Evolutionary conservation across 805 yeast genomes (phyloP), one percentile per base, ranked within the genome.

Genomic region (Candida sakaeoensis): DNA sequence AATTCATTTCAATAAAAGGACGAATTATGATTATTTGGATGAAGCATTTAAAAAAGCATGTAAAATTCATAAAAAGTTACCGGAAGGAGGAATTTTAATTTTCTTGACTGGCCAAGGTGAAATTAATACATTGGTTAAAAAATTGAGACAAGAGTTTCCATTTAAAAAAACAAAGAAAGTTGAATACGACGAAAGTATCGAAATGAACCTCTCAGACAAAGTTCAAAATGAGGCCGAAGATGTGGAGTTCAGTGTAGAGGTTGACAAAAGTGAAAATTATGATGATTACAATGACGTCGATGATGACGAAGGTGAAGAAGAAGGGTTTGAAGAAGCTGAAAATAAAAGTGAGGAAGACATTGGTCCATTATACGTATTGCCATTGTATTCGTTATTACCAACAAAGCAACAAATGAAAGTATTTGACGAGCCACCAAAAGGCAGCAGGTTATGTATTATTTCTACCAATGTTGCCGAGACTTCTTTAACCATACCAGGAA

Each of bases 401-500:
- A 89, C 98, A 0, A 78, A 77, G 34, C 95, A 93, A 54, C 99
- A 93, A 64, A 81, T 93, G 89, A 85, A 81, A 55, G 95, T 93
- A 2, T 93, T 93, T 56, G 77, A 85, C 41, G 68, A 71, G 0
- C 95, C 96, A 2, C 99, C 99, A 2, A 64, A 68, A 18, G 95
- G 95, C 4, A 75, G 89, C 29, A 73, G 99, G 52, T 60, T 93
- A 8, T 89, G 97, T 68, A 84, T 93, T 28, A 87, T 93, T 23
- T 96, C 99, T 4, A 93, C 99, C 1, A 93, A 93, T 56, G 95
- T 93, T 42, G 99, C 99, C 0, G 99, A 93, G 60, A 93, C 99
- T 0, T 89, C 97, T 1, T 73, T 93, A 57, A 93, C 99, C 0
- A 93, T 93, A 51, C 99, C 99, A 0, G 95, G 95, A 8, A 85